phyloP scores from a whole-genome alignment of 2,329 filamentous ascomycete genomes.

The Hymenoscyphus fructigenus region DNA sequence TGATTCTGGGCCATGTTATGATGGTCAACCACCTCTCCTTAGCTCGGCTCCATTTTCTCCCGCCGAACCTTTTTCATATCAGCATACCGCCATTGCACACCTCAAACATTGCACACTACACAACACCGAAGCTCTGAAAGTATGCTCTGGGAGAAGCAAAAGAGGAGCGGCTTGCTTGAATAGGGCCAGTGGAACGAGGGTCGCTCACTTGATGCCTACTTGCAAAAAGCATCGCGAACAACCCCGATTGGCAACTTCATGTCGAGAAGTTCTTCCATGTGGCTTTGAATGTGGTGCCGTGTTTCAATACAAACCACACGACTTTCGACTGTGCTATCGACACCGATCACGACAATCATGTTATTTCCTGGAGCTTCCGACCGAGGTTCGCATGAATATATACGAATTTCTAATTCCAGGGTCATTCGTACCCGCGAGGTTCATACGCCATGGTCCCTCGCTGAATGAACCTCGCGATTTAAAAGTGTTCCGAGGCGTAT shows the following conservation, averaged over 20 bases:
- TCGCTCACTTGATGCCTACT: conserved; percentile 15
- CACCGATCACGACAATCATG: conserved; percentile 15
- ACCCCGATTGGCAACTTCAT: conserved; percentile 10
- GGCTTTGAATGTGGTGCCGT: conserved; percentile 20
- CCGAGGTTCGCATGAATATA: conserved; percentile 22
- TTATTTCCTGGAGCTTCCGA: conserved; percentile 22
- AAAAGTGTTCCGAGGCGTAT: not conserved
- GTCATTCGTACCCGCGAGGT: conserved; percentile 18
- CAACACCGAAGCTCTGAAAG: not conserved
- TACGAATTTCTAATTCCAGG: conserved; percentile 19
- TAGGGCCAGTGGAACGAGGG: conserved; percentile 10
- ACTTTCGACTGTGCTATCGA: conserved; percentile 19
- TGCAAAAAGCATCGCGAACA: conserved; percentile 19
- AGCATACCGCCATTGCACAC: not conserved
- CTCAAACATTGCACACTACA: not conserved
- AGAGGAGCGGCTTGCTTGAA: conserved; percentile 16
- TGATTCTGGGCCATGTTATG: not conserved
- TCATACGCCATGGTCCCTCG: not conserved
- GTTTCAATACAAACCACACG: conserved; percentile 19
- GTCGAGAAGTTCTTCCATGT: conserved; percentile 18
- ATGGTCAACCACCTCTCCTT: not conserved
- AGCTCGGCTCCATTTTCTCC: not conserved
- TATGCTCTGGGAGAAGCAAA: conserved; percentile 18
- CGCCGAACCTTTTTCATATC: not conserved
- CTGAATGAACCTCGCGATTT: not conserved